phyloP scores from a whole-genome alignment of 2,329 filamentous ascomycete species.

The Sporothrix curviconia region DNA sequence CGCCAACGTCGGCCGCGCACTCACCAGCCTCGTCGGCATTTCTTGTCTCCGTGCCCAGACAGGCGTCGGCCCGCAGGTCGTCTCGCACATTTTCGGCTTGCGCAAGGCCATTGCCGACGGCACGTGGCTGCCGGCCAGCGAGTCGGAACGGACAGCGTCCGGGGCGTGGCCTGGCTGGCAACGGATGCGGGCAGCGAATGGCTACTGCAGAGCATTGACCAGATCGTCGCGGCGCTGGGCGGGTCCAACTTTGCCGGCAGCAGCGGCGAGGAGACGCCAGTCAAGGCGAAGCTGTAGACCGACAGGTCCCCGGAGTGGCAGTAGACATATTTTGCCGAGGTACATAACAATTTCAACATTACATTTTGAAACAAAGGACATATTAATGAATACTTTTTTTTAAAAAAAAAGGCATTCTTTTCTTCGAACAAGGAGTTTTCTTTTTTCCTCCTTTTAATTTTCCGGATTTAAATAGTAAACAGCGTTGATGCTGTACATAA shows the following conservation, averaged over 20 bases:
- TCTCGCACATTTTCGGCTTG: constrained; percentile 74
- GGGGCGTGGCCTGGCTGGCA: constrained; percentile 54
- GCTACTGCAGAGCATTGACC: constrained; percentile 56
- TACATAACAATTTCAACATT: neutral
- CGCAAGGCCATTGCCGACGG: constrained; percentile 69
- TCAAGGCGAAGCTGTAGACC: constrained; percentile 15
- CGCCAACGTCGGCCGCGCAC: constrained; percentile 56
- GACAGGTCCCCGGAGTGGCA: neutral
- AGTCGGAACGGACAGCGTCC: constrained; percentile 31
- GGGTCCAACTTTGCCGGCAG: constrained; percentile 19
- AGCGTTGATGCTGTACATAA: too few species aligned
- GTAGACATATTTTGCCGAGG: neutral
- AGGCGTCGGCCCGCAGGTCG: constrained; percentile 74
- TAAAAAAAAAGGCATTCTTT: too few species aligned
- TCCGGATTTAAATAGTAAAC: too few species aligned
- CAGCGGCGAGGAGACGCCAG: neutral
- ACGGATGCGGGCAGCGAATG: constrained; percentile 59
- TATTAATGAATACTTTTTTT: too few species aligned
- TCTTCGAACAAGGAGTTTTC: too few species aligned
- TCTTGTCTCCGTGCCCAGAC: constrained; percentile 71
- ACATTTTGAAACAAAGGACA: neutral
- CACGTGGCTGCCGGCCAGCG: constrained; percentile 36
- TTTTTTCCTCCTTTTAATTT: too few species aligned
- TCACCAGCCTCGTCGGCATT: constrained; percentile 68
- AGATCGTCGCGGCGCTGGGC: constrained; percentile 43